phyloP scores from a whole-genome alignment of 1,139 yeast species.

The Geotrichum candidum region DNA sequence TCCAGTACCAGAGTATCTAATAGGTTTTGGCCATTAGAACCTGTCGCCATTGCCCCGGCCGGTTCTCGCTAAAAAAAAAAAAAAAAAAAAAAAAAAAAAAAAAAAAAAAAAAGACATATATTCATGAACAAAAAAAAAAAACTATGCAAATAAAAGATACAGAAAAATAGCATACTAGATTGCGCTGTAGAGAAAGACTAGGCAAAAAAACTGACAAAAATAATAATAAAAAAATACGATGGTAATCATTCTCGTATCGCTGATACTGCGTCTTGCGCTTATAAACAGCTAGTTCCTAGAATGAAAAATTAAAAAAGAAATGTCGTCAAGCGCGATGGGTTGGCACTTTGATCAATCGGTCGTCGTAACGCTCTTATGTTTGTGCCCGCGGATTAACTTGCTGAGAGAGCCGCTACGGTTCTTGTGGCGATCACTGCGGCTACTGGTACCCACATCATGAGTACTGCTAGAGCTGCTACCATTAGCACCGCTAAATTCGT shows the following conservation, averaged over 20 bases:
- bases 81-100: too few species aligned
- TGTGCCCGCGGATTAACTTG: not conserved
- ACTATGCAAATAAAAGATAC: too few species aligned
- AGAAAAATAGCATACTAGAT: not conserved
- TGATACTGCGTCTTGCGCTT: not conserved
- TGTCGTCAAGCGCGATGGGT: not conserved
- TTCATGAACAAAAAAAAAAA: too few species aligned
- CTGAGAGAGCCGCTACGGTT: not conserved
- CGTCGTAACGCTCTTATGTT: not conserved
- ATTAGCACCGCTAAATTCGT: constrained; percentile 13
- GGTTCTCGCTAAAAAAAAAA: too few species aligned
- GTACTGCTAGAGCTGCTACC: not conserved
- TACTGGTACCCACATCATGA: not conserved
- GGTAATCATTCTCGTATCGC: not conserved
- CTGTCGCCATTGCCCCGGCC: too few species aligned
- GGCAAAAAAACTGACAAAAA: too few species aligned
- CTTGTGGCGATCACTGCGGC: not conserved
- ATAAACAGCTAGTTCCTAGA: not conserved
- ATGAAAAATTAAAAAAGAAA: not conserved
- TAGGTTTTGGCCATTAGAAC: too few species aligned
- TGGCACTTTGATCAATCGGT: not conserved
- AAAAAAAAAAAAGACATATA: too few species aligned
- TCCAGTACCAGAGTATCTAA: too few species aligned
- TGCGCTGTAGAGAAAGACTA: not conserved
- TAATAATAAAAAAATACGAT: not conserved